A percentile compares a stretch with the other conserved stretches of the same genome.
Conservation (phyloP, 306 rosid species). For the Lotus japonicus region DNA sequence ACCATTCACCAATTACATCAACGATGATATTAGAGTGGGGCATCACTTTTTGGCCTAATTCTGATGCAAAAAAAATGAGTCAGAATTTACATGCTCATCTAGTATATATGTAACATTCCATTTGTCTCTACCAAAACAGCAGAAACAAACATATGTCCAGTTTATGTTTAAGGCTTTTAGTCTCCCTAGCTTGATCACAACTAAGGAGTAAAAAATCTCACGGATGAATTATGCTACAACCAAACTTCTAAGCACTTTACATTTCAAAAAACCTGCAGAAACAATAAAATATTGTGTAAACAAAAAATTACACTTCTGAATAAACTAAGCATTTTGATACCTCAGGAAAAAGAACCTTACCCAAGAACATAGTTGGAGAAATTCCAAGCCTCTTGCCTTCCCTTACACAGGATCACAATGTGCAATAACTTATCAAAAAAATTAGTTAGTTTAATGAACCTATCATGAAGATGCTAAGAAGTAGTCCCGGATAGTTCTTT, state of each 20-base stretch:
- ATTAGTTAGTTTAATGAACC: not conserved
- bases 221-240: not conserved
- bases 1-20: not conserved
- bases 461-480: constrained; percentile 44
- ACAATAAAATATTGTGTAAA: not conserved
- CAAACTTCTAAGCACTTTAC: constrained; percentile 18
- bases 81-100: not conserved
- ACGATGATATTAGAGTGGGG: not conserved
- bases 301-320: not conserved
- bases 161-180: not conserved
- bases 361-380: not conserved
- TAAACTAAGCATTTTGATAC: not conserved
- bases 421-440: constrained; percentile 7
- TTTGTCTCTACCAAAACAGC: constrained; percentile 6
- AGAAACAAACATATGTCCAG: not conserved
- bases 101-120: not conserved
- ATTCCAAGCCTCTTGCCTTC: constrained; percentile 7
- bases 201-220: not conserved
- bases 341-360: constrained; percentile 26
- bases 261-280: constrained; percentile 35
- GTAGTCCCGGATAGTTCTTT: constrained; percentile 88
- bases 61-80: not conserved
- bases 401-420: not conserved
- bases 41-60: not conserved
- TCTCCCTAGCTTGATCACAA: not conserved